Conservation (phyloP, 345 rosid genomes). For the Pistacia integerrima region DNA sequence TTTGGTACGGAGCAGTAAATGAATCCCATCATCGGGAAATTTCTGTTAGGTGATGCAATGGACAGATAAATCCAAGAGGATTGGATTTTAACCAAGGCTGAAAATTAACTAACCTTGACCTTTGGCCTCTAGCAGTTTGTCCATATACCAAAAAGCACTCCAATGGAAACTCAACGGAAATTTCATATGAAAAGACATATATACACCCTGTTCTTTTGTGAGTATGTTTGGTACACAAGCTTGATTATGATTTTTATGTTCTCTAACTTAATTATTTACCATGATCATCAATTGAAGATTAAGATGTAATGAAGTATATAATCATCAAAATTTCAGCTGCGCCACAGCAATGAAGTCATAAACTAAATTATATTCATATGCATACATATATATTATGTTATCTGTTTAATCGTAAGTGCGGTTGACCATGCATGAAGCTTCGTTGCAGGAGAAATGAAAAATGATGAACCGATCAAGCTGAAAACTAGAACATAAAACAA, state of each 20-base stretch:
- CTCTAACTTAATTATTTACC: too few species aligned
- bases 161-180: conserved; percentile 6
- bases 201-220: not conserved
- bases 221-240: not conserved
- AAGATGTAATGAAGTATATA: too few species aligned
- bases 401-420: too few species aligned
- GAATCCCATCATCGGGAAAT: not conserved
- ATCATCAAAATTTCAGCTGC: too few species aligned
- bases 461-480: not conserved
- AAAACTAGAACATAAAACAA: not conserved
- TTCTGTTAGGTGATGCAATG: not conserved
- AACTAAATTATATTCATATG: too few species aligned
- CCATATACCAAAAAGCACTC: not conserved
- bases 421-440: not conserved
- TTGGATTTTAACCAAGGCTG: not conserved
- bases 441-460: not conserved
- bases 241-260: not conserved
- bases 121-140: not conserved
- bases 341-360: too few species aligned
- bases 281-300: too few species aligned
- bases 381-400: too few species aligned
- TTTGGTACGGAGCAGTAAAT: not conserved
- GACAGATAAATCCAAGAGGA: not conserved
- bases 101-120: not conserved
- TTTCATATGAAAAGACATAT: not conserved